phyloP scores from a whole-genome alignment of 345 rosid species.

The Populus ilicifolia region DNA sequence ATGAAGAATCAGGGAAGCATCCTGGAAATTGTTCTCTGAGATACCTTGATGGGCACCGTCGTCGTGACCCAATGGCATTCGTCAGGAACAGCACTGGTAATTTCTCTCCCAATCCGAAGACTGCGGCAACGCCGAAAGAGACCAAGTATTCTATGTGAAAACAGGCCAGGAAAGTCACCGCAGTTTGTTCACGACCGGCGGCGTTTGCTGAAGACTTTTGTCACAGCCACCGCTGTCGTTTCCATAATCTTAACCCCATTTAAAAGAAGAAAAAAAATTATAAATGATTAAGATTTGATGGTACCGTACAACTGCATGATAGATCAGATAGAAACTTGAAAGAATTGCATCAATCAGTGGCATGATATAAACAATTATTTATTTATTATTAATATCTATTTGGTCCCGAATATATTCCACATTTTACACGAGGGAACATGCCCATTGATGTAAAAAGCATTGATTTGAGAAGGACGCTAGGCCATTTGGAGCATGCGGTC shows the following conservation, averaged over 20 bases:
- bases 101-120: background rate
- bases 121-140: background rate
- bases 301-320: background rate
- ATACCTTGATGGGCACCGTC: background rate
- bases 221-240: background rate
- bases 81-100: background rate
- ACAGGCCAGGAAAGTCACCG: background rate
- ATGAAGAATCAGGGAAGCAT: conserved; percentile 3
- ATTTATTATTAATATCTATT: background rate
- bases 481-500: too few species aligned
- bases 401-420: background rate
- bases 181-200: background rate
- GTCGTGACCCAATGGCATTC: background rate
- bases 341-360: too few species aligned
- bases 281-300: background rate
- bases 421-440: background rate
- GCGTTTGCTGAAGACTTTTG: background rate
- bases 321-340: background rate
- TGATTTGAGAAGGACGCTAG: background rate
- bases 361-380: background rate
- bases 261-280: too few species aligned
- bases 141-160: background rate
- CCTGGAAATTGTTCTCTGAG: background rate
- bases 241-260: too few species aligned
- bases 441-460: background rate